Conservation (phyloP, 176 grass and related monocot genomes). For the Puya raimondii region DNA sequence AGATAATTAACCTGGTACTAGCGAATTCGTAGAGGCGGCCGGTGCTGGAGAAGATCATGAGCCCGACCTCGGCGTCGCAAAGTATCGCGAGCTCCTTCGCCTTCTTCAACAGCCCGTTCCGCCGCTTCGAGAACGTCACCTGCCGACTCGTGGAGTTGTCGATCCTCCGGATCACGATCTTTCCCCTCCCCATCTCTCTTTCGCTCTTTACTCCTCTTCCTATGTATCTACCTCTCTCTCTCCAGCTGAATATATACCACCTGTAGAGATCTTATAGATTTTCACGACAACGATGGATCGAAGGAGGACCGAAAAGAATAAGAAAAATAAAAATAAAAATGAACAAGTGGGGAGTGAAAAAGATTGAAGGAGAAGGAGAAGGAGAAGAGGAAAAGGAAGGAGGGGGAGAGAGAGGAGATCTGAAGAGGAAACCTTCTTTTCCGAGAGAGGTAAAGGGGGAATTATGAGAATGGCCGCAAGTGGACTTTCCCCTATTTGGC, state of each 20-base stretch:
- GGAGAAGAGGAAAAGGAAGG: background rate
- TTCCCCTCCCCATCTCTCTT: slow-evolving; percentile 24
- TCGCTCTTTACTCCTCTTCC: background rate
- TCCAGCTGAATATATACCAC: too few species aligned
- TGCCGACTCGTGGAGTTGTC: slow-evolving; percentile 27
- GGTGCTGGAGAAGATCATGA: slow-evolving; percentile 25
- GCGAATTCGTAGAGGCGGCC: slow-evolving; percentile 23
- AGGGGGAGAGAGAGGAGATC: background rate
- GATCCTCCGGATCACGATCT: slow-evolving; percentile 30
- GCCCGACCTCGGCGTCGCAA: slow-evolving; percentile 24
- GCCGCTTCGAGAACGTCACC: slow-evolving; percentile 32
- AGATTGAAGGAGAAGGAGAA: slow-evolving; percentile 1
- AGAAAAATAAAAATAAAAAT: background rate
- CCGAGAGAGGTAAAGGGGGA: background rate
- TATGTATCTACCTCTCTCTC: background rate
- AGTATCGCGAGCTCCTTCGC: slow-evolving; percentile 20
- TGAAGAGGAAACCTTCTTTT: too few species aligned
- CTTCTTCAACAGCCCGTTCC: slow-evolving; percentile 24
- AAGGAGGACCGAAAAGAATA: background rate
- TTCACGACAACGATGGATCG: background rate
- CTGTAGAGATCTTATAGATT: too few species aligned
- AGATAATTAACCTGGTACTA: slow-evolving; percentile 9
- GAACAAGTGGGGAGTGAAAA: background rate
- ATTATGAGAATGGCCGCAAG: background rate
- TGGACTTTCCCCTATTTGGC: background rate